Conservation (phyloP, 1,284 basidiomycete species). For the Tylopilus sp. region DNA sequence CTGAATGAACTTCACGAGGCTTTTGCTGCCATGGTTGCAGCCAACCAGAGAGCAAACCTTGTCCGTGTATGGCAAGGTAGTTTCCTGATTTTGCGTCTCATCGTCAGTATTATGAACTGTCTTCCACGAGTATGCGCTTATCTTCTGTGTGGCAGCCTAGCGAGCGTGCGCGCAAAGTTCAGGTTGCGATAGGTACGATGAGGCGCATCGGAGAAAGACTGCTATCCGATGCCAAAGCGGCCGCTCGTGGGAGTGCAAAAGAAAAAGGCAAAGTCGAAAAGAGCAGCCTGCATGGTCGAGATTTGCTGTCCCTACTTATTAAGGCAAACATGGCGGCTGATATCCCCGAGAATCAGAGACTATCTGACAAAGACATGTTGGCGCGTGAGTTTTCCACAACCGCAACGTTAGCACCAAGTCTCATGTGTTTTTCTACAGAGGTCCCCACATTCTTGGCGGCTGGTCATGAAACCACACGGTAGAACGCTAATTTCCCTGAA, state of each 20-base stretch:
- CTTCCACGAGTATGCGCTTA: not conserved
- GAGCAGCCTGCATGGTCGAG: constrained; percentile 36
- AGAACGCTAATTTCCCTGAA: not conserved
- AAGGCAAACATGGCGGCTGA: constrained; percentile 62
- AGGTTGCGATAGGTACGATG: constrained; percentile 26
- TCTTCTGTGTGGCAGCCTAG: constrained; percentile 13
- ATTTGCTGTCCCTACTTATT: constrained; percentile 54
- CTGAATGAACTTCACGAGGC: constrained; percentile 49
- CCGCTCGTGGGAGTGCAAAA: constrained; percentile 25
- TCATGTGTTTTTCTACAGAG: constrained; percentile 24
- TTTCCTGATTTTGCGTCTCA: constrained; percentile 41
- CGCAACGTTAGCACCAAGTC: too few relatives aligned
- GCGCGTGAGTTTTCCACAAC: constrained; percentile 50
- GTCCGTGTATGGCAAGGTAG: constrained; percentile 35
- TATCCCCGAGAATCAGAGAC: constrained; percentile 49
- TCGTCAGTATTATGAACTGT: constrained; percentile 34
- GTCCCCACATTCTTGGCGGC: constrained; percentile 44
- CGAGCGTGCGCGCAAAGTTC: constrained; percentile 10
- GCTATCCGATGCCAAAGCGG: constrained; percentile 42
- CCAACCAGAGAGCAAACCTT: constrained; percentile 22
- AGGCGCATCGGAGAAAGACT: constrained; percentile 43
- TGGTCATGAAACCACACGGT: constrained; percentile 79
- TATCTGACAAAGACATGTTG: constrained; percentile 71
- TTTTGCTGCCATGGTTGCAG: constrained; percentile 41
- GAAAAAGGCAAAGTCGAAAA: constrained; percentile 29